Evolutionary conservation across 139 green algal genomes (phyloP).

Genomic region (Picochlorum sp.): DNA sequence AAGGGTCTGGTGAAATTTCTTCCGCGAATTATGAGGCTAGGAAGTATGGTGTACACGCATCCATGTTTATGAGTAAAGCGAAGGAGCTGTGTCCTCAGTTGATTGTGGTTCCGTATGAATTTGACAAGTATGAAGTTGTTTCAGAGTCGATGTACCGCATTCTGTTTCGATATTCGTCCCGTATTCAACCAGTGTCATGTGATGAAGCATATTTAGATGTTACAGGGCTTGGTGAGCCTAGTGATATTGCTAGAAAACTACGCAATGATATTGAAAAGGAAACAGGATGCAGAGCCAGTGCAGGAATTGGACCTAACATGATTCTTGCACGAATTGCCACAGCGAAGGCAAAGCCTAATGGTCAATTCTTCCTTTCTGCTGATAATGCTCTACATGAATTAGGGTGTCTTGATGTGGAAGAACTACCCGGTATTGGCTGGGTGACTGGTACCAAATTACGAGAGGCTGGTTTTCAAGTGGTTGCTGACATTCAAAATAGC

Average conservation of each 20-base stretch:
- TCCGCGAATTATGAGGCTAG: conserved; percentile 82
- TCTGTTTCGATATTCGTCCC: conserved; percentile 51
- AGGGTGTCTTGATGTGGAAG: conserved; percentile 26
- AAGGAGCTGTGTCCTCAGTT: conserved; percentile 81
- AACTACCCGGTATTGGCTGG: conserved; percentile 85
- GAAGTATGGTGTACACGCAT: conserved; percentile 51
- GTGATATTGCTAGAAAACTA: conserved; percentile 41
- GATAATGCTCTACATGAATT: background rate
- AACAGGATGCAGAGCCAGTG: conserved; percentile 52
- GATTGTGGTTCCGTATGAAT: conserved; percentile 91
- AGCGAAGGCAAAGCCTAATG: conserved; percentile 55
- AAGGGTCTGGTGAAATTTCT: conserved; percentile 80
- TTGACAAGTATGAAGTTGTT: conserved; percentile 78
- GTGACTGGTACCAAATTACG: conserved; percentile 46
- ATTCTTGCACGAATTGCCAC: conserved; percentile 62
- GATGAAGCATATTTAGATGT: conserved; percentile 95
- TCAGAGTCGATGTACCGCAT: conserved; percentile 80
- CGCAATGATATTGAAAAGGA: conserved; percentile 38
- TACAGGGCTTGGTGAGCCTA: conserved; percentile 62
- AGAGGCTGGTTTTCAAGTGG: conserved; percentile 44
- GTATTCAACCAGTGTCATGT: conserved; percentile 79
- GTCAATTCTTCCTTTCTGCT: conserved; percentile 21
- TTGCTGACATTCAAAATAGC: conserved; percentile 36
- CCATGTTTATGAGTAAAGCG: conserved; percentile 81
- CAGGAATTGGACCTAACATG: conserved; percentile 59